These are phyloP conservation scores for Diplodia seriata DNA, from an alignment of 2,329 filamentous ascomycete genomes.

Conservation along the genomic window DNA sequence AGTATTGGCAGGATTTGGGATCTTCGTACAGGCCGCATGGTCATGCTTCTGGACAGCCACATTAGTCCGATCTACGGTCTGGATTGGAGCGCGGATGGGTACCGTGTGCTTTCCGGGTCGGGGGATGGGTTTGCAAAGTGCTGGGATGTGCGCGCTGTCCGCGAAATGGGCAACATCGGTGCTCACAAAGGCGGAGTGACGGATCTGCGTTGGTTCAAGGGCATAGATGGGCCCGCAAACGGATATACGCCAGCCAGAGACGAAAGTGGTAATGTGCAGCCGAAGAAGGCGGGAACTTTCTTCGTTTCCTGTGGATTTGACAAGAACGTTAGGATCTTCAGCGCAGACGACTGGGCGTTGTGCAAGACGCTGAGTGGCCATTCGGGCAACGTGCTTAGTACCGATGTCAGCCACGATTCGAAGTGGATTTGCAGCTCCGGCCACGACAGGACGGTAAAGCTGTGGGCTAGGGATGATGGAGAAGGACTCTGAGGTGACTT, in stretches of 20 bases:
- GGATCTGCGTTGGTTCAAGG: slow-evolving; percentile 93
- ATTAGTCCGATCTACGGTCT: slow-evolving; percentile 93
- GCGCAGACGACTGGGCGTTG: slow-evolving; percentile 92
- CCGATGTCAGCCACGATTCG: slow-evolving; percentile 84
- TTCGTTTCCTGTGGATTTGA: slow-evolving; percentile 92
- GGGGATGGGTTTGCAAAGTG: slow-evolving; percentile 97
- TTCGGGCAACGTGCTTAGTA: slow-evolving; percentile 88
- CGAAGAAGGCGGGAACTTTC: slow-evolving; percentile 89
- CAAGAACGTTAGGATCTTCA: slow-evolving; percentile 93
- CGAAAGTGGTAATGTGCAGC: slow-evolving; percentile 67
- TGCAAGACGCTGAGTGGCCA: slow-evolving; percentile 89
- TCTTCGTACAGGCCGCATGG: slow-evolving; percentile 85
- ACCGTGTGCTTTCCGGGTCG: slow-evolving; percentile 90
- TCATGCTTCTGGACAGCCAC: slow-evolving; percentile 93
- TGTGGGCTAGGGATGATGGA: slow-evolving; percentile 88
- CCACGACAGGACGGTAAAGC: slow-evolving; percentile 92
- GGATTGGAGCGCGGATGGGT: slow-evolving; percentile 90
- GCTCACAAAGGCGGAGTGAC: slow-evolving; percentile 92
- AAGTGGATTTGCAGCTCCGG: slow-evolving; percentile 95
- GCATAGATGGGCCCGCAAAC: slow-evolving; percentile 74
- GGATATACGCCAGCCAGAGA: slow-evolving; percentile 67
- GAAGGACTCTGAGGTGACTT: slow-evolving; percentile 46
- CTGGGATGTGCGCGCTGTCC: slow-evolving; percentile 93
- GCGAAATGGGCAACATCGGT: slow-evolving; percentile 81
- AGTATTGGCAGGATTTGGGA: slow-evolving; percentile 97